Evolutionary conservation across 495 filamentous ascomycete genomes (phyloP), one percentile per base, ranked within the genome.

Genomic region (Sordaria brevicollis): DNA sequence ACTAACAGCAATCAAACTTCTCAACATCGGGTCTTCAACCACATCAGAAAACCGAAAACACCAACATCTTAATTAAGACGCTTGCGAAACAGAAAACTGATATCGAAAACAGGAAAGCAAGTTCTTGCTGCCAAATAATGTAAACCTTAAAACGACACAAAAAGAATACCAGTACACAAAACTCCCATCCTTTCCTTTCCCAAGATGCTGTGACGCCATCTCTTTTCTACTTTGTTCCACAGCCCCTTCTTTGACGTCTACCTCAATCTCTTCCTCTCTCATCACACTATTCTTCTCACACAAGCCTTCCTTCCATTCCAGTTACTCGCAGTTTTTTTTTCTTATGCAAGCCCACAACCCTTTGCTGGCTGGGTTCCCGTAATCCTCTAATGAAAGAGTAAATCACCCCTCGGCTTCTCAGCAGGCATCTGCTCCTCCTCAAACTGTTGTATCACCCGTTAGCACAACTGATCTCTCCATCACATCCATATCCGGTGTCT

Each of bases 351-450:
- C 11, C 21, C 68, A 29, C 8, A 25, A 7, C 34, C 35, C 8
- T 19, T n/a, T 1, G 25, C 31, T 65, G 43, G 54, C 69, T 62
- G 19, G 62, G 62, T 2, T 66, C n/a, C n/a, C n/a, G 54, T 21
- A 37, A 19, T 7, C 31, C 34, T 38, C 31, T 66, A 36, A 36
- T 62, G 49, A 62, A 62, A 62, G 2, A 62, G 25, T 29, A 62
- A 29, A 62, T 29, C 49, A 13, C 25, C 49, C 71, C 34, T 29
- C 31, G 71, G 73, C 69, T 72, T 76, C 69, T 77, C 75, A 21
- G 77, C 70, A 19, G 75, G 75, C 9, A 76, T 15, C 57, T 76
- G 77, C 7, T 79, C 78, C n/a, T 74, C 75, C 70, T 84, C 83
- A 68, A 81, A 83, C 83, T 85, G 68, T 69, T 67, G 2, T 65